These are phyloP conservation scores for Lasiodiplodia sp. DNA, from an alignment of 2,329 filamentous ascomycete genomes.

Conservation along the genomic window DNA sequence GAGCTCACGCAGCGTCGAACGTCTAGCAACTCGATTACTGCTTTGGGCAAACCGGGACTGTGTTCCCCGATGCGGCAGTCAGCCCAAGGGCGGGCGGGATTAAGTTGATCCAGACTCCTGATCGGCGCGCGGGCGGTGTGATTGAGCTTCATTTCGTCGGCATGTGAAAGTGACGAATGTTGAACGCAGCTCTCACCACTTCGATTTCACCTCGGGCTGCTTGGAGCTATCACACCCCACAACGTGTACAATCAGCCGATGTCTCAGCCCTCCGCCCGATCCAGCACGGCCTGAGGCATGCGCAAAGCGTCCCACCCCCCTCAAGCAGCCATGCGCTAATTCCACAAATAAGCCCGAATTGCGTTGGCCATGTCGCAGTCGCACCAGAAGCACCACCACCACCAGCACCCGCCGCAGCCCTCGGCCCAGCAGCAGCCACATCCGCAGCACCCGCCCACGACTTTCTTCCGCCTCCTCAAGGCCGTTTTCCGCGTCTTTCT, in stretches of 20 bases:
- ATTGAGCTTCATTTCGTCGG: slow-evolving; percentile 1
- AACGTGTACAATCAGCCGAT: slow-evolving; percentile 23
- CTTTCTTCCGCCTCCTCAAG: slow-evolving; percentile 36
- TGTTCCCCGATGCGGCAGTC: slow-evolving; percentile 10
- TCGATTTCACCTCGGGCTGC: slow-evolving; percentile 11
- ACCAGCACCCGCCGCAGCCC: slow-evolving; percentile 1
- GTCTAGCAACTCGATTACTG: slow-evolving; percentile 10
- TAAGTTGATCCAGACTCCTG: slow-evolving; percentile 12
- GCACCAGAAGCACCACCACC: slow-evolving; percentile 17
- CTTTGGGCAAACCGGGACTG: slow-evolving; percentile 18
- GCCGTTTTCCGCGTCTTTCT: slow-evolving; percentile 43
- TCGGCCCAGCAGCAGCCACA: background rate
- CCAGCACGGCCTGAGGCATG: slow-evolving; percentile 24
- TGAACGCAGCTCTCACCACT: slow-evolving; percentile 21
- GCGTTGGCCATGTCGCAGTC: slow-evolving; percentile 18
- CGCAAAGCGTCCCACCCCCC: slow-evolving; percentile 6
- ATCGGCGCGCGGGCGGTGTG: background rate
- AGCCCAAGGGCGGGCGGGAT: background rate
- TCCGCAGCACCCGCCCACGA: slow-evolving; percentile 5
- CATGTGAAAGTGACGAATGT: slow-evolving; percentile 30
- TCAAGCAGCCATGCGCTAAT: slow-evolving; percentile 27
- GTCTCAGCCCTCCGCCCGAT: slow-evolving; percentile 21
- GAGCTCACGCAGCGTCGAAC: background rate
- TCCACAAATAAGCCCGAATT: background rate
- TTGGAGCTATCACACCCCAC: slow-evolving; percentile 21